Base-by-base conservation (phyloP, 192 early-diverging fungal genomes). In the Spizellomyces sp. region DNA sequence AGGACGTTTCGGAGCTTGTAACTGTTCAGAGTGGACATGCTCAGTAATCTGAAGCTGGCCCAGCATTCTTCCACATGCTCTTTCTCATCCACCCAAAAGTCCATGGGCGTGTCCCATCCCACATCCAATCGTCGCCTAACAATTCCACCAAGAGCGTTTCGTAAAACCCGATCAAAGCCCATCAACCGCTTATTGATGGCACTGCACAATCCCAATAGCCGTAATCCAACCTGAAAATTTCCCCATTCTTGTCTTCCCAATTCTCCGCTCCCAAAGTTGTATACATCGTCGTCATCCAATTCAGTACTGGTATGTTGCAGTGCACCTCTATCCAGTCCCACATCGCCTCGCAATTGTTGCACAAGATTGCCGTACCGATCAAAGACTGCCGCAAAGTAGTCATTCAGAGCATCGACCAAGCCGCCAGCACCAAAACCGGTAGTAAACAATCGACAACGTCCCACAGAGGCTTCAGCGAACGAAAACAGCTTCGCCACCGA, bases 141-240 rank as follows among this genome's bases (percentile, higher is more conserved):
- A 43, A 69, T 63, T 45, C 15, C 36, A 46, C 8, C 17, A 19
- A 76, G 7, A 15, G n/a, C 36, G 17, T 75, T 75, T n/a, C 74
- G 14, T 8, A 75, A 54, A 7, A 19, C 6, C 5, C 62, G 47
- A 47, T 87, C 83, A 43, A 87, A 79, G 4, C 59, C 66, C 7
- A 63, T 75, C 8, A 90, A 65, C 9, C 77, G 66, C 15, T 79
- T 69, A n/a, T 71, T 62, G 22, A 89, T 46, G 3, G 69, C 61
- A 21, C 76, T 73, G 60, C 87, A 86, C 4, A 88, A 67, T 12
- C 78, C 87, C 66, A 92, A 77, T 14, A 90, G 46, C 41, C 82
- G 75, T 22, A 91, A 74, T n/a, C 87, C 91, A 55, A 87, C 75
- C 52, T 91, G 89, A 74, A 92, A 92, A 45, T 77, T 76, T 0